phyloP scores from a whole-genome alignment of 345 rosid species.

The Lumnitzera racemosa region DNA sequence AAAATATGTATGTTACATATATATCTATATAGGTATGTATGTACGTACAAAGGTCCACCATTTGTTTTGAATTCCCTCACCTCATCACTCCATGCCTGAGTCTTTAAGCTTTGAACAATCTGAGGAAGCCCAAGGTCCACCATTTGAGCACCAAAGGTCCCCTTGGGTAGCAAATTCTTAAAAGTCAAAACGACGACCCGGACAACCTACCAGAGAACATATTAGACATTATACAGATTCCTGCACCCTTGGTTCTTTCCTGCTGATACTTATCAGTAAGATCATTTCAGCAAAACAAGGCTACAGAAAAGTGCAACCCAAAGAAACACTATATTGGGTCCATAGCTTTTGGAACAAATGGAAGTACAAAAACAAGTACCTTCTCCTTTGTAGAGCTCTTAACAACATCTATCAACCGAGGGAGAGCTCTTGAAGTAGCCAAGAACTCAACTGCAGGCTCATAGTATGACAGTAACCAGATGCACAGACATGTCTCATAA shows the following conservation, averaged over 20 bases:
- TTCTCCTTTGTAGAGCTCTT: constrained; percentile 91
- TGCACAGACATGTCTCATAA: constrained; percentile 88
- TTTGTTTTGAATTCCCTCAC: constrained; percentile 27
- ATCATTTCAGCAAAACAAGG: background rate
- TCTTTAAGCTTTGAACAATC: constrained; percentile 74
- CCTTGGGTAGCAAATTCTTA: constrained; percentile 77
- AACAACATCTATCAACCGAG: constrained; percentile 69
- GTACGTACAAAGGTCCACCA: too few relatives aligned
- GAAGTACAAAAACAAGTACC: constrained; percentile 25
- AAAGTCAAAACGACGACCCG: constrained; percentile 80
- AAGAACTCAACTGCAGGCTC: constrained; percentile 85
- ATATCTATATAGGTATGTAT: too few relatives aligned
- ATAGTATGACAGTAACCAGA: constrained; percentile 88
- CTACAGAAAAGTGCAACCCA: too few relatives aligned
- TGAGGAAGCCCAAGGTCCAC: constrained; percentile 94
- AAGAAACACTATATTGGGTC: too few relatives aligned
- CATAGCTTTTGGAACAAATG: too few relatives aligned
- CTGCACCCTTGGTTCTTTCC: background rate
- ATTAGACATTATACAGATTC: background rate
- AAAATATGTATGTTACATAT: too few relatives aligned
- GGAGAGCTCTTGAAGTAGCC: constrained; percentile 83
- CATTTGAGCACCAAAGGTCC: constrained; percentile 90
- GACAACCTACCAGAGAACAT: constrained; percentile 58
- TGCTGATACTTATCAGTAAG: background rate
- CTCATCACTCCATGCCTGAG: constrained; percentile 99